phyloP scores from a whole-genome alignment of 2,329 filamentous ascomycete genomes.

The Exophiala spinifera region DNA sequence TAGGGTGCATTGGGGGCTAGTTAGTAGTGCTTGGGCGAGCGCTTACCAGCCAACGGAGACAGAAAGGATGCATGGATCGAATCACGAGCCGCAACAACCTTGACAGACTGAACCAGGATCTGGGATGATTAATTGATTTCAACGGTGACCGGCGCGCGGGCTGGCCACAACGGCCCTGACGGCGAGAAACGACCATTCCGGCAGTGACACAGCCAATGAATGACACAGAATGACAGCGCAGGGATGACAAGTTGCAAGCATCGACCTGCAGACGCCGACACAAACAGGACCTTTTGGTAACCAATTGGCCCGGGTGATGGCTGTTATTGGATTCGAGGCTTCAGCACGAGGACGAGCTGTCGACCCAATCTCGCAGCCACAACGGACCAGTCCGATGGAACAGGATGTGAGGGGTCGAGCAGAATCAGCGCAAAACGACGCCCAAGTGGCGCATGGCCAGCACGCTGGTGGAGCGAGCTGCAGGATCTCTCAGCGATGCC shows the following conservation, averaged over 20 bases:
- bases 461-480: neutral
- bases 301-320: neutral
- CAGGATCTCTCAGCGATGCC: neutral
- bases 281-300: too few species aligned
- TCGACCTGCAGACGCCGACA: too few species aligned
- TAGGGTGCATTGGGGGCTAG: slow-evolving; percentile 17
- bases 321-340: neutral
- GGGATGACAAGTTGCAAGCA: too few species aligned
- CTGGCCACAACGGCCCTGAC: neutral
- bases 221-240: neutral
- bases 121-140: neutral
- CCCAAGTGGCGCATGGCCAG: slow-evolving; percentile 2
- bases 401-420: neutral
- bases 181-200: neutral
- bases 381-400: neutral
- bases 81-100: neutral
- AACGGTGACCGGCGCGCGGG: neutral
- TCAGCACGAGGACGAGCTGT: neutral
- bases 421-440: neutral
- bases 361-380: neutral
- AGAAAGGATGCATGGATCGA: neutral
- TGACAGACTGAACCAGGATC: neutral
- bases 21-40: slow-evolving; percentile 2
- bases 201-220: neutral
- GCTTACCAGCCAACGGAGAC: slow-evolving; percentile 16